These are phyloP conservation scores for Cercospora sesami DNA, from an alignment of 2,329 filamentous ascomycete genomes.

Conservation along the genomic window DNA sequence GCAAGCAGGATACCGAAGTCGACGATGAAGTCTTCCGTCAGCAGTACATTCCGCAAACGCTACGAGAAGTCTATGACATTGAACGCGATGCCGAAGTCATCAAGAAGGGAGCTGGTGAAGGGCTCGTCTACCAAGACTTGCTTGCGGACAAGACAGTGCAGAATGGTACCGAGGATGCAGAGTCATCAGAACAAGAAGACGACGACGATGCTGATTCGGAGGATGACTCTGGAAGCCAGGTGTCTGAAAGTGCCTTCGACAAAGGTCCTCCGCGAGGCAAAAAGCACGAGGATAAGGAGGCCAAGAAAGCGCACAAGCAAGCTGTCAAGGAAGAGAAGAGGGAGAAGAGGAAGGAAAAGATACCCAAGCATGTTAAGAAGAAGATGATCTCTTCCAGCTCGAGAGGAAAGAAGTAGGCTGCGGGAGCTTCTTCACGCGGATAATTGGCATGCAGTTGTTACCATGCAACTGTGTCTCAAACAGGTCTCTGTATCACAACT, in stretches of 20 bases:
- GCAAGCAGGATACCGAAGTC: constrained; percentile 61
- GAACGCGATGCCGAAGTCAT: constrained; percentile 85
- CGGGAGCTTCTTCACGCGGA: neutral
- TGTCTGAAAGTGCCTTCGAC: constrained; percentile 39
- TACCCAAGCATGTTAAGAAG: constrained; percentile 96
- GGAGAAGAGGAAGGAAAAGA: constrained; percentile 90
- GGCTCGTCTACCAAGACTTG: constrained; percentile 82
- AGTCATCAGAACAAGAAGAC: constrained; percentile 39
- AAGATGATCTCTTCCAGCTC: constrained; percentile 65
- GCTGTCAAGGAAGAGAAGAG: constrained; percentile 93
- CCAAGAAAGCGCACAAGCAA: constrained; percentile 84
- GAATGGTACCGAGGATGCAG: constrained; percentile 36
- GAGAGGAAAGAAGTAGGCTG: constrained; percentile 62
- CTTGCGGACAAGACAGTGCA: constrained; percentile 55
- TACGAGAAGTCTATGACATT: constrained; percentile 94
- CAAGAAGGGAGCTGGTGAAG: constrained; percentile 68
- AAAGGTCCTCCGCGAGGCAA: constrained; percentile 74
- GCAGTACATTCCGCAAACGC: constrained; percentile 92
- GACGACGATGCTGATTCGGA: constrained; percentile 37
- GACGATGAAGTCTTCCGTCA: constrained; percentile 92
- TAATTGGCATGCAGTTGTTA: neutral
- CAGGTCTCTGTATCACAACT: neutral
- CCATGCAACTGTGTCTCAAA: neutral
- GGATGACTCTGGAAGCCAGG: constrained; percentile 29
- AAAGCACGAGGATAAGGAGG: constrained; percentile 86